Conservation (phyloP, 2,329 filamentous ascomycete species). For the Gyromitra esculenta region DNA sequence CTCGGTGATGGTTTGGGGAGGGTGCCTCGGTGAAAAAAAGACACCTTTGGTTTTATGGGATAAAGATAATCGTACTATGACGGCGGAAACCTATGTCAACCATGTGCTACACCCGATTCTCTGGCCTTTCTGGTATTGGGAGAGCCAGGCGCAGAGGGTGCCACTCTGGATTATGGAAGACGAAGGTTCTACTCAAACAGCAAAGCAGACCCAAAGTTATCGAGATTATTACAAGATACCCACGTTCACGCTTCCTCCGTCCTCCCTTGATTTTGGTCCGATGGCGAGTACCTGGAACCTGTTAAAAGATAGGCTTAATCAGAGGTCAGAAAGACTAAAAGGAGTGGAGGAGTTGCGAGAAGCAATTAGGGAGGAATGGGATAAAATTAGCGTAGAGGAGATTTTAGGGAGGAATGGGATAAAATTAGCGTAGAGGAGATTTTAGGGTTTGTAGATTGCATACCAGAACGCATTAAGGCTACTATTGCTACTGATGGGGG, state of each 20-base stretch:
- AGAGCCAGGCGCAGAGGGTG: not conserved
- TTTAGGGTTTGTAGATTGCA: slow-evolving; percentile 1
- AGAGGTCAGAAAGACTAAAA: not conserved
- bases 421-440: not conserved
- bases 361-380: not conserved
- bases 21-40: not conserved
- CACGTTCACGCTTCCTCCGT: not conserved
- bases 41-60: slow-evolving; percentile 1
- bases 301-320: slow-evolving; percentile 5
- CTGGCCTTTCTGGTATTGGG: slow-evolving; percentile 14
- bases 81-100: not conserved
- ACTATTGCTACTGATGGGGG: not conserved
- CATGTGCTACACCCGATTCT: slow-evolving; percentile 9
- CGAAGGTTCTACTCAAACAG: slow-evolving; percentile 7
- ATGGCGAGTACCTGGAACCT: slow-evolving; percentile 25
- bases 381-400: not conserved
- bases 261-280: slow-evolving; percentile 1
- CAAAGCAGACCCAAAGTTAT: not conserved
- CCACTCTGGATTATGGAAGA: slow-evolving; percentile 30
- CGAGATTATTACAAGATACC: not conserved
- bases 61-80: not conserved
- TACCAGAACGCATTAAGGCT: not conserved
- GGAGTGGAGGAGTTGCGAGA: not conserved
- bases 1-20: slow-evolving; percentile 6
- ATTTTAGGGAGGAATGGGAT: slow-evolving; percentile 20